Evolutionary conservation across 805 yeast species (phyloP).

Genomic region (Helenozyma rhizophorensis): DNA sequence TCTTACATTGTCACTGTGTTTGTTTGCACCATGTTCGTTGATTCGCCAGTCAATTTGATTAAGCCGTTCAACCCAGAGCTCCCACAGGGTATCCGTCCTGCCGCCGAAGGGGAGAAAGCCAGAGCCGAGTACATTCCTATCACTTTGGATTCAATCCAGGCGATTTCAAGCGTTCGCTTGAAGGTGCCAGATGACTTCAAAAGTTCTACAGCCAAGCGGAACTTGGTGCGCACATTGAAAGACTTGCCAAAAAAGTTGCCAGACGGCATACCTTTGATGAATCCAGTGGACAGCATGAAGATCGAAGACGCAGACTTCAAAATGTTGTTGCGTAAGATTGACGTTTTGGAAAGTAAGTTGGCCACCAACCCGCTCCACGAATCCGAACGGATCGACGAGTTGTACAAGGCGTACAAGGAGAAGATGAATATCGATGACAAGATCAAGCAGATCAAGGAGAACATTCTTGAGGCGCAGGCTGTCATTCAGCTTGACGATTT

Average conservation of each 20-base stretch:
- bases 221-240: constrained; percentile 62
- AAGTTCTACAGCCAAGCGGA: constrained; percentile 51
- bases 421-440: constrained; percentile 61
- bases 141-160: constrained; percentile 69
- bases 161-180: constrained; percentile 76
- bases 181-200: constrained; percentile 75
- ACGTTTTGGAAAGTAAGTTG: constrained; percentile 73
- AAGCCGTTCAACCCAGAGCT: constrained; percentile 74
- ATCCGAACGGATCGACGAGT: constrained; percentile 54
- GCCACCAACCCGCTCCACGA: constrained; percentile 63
- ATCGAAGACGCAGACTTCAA: constrained; percentile 79
- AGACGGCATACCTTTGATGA: constrained; percentile 86
- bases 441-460: constrained; percentile 54
- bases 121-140: constrained; percentile 80
- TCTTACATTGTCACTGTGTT: constrained; percentile 84
- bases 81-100: constrained; percentile 87
- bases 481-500: constrained; percentile 92
- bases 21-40: constrained; percentile 70
- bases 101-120: constrained; percentile 64
- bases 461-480: constrained; percentile 80
- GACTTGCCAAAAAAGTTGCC: constrained; percentile 84
- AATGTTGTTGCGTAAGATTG: constrained; percentile 68
- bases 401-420: constrained; percentile 60
- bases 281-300: constrained; percentile 90
- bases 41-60: constrained; percentile 78